Evolutionary conservation across 495 filamentous ascomycete genomes (phyloP).

Genomic region (Viridothelium virens): DNA sequence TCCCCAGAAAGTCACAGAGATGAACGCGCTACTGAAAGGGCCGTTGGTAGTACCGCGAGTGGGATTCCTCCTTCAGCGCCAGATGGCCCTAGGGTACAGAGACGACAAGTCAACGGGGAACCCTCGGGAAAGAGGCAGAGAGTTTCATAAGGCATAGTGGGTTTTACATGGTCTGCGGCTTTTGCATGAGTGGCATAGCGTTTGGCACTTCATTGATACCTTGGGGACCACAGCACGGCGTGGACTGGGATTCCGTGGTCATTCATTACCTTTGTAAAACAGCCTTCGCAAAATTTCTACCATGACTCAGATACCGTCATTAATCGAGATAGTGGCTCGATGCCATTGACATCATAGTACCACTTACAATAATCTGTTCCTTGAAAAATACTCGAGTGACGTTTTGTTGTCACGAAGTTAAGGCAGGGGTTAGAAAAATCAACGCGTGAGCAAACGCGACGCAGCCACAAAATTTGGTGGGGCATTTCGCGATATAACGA

Average conservation of each 20-base stretch:
- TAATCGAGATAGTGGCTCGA: no score
- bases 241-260: background rate
- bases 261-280: no score
- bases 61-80: conserved; percentile 19
- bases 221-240: background rate
- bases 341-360: no score
- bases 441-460: background rate
- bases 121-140: conserved; percentile 24
- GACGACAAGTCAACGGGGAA: conserved; percentile 15
- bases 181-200: conserved; percentile 3
- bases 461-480: background rate
- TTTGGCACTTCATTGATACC: background rate
- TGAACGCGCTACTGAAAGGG: background rate
- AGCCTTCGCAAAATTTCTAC: no score
- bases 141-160: background rate
- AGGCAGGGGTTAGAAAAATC: background rate
- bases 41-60: background rate
- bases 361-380: no score
- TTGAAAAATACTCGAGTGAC: no score
- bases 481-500: background rate
- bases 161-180: background rate
- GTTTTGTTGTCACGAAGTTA: background rate
- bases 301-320: no score
- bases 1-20: background rate
- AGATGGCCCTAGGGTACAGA: conserved; percentile 12